Evolutionary conservation across 1,284 basidiomycete species (phyloP).

Genomic region (Boletus holoroseus): DNA sequence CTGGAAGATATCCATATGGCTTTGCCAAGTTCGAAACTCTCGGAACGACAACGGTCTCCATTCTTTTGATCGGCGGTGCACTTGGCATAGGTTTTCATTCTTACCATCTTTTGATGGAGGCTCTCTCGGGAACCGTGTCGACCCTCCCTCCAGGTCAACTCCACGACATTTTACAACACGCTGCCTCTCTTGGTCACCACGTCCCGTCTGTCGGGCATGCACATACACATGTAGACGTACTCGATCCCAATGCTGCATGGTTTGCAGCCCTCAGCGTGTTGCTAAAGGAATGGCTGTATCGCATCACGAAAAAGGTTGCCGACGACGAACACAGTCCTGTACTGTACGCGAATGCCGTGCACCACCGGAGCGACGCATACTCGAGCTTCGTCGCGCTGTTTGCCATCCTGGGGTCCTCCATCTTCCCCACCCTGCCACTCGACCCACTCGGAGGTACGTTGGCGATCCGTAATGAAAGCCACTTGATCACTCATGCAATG

Average conservation of each 20-base stretch:
- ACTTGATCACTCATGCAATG: slow-evolving; percentile 10
- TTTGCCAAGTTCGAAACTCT: slow-evolving; percentile 94
- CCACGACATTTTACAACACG: slow-evolving; percentile 54
- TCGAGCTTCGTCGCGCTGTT: slow-evolving; percentile 83
- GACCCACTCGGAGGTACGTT: slow-evolving; percentile 86
- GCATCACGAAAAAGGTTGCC: slow-evolving; percentile 83
- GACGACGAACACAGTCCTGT: slow-evolving; percentile 88
- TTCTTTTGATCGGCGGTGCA: slow-evolving; percentile 81
- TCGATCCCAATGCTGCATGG: slow-evolving; percentile 96
- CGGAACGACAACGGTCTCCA: slow-evolving; percentile 79
- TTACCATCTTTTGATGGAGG: slow-evolving; percentile 71
- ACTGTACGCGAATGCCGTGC: slow-evolving; percentile 84
- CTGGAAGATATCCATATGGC: slow-evolving; percentile 76
- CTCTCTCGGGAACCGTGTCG: slow-evolving; percentile 55
- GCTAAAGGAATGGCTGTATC: slow-evolving; percentile 90
- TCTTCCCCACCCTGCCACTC: slow-evolving; percentile 79
- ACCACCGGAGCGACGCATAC: slow-evolving; percentile 94
- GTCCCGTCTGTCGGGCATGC: slow-evolving; percentile 45
- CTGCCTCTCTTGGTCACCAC: slow-evolving; percentile 51
- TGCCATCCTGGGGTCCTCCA: slow-evolving; percentile 84
- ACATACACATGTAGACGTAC: slow-evolving; percentile 52
- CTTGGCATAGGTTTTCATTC: slow-evolving; percentile 93
- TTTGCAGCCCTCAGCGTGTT: slow-evolving; percentile 81
- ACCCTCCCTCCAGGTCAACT: slow-evolving; percentile 54
- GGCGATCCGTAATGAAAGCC: not conserved